Evolutionary conservation across 768 basidiomycete genomes (phyloP).

Genomic region (Mycena haematopus): DNA sequence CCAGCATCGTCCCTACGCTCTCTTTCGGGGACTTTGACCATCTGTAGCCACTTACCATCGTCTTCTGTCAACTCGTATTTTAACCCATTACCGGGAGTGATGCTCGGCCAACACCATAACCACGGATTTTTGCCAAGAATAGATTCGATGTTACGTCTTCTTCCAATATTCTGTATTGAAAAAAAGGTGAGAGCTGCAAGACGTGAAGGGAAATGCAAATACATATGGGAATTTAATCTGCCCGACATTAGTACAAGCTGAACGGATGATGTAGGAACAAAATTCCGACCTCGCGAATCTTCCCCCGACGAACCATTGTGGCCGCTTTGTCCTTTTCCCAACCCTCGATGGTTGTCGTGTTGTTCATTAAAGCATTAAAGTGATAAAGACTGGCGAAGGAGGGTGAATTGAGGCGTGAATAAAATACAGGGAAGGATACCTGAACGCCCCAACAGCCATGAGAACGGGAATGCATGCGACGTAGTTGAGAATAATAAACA

Average conservation of each 20-base stretch:
- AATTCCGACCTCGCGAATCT: conserved; percentile 72
- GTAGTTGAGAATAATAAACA: conserved; percentile 90
- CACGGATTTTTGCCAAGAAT: conserved; percentile 78
- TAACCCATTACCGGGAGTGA: conserved; percentile 72
- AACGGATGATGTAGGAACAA: neutral
- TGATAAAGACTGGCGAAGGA: conserved; percentile 74
- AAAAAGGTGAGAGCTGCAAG: conserved; percentile 12
- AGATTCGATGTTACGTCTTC: conserved; percentile 72
- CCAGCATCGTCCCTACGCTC: conserved; percentile 31
- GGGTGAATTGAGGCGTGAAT: neutral
- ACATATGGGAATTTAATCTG: conserved; percentile 95
- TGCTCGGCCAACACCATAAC: conserved; percentile 86
- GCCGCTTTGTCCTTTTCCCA: conserved; percentile 98
- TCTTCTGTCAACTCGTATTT: conserved; percentile 74
- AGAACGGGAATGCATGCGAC: conserved; percentile 85
- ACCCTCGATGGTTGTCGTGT: conserved; percentile 95
- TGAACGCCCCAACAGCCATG: conserved; percentile 88
- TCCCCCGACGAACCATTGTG: conserved; percentile 82
- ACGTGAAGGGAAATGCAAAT: conserved; percentile 35
- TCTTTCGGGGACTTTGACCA: conserved; percentile 35
- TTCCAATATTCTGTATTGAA: conserved; percentile 76
- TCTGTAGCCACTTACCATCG: conserved; percentile 76
- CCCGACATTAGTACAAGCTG: conserved; percentile 1
- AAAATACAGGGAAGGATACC: conserved; percentile 49
- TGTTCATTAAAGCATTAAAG: conserved; percentile 74